Base-by-base conservation (phyloP, 352 stramenopile species). In the Globisporangium iwayamae region DNA sequence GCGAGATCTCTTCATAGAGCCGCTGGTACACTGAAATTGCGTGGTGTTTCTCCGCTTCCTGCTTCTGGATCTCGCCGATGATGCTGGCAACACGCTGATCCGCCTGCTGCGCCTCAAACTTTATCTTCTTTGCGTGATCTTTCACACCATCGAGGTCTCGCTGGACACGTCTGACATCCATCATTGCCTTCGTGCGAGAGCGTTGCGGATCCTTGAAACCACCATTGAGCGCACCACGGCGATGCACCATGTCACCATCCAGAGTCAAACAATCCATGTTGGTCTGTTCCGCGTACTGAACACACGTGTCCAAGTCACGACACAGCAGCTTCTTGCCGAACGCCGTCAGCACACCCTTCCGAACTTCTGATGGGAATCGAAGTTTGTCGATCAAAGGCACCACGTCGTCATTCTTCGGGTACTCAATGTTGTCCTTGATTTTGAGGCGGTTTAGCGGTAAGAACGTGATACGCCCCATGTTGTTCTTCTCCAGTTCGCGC, bases 201-300 rank as follows among this genome's bases (percentile, higher is more conserved):
- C 74, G 73, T 58, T 89, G 84, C 11, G 75, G 78, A 62, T 99
- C 97, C 34, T 98, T 95, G 68, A 96, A 99, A 8, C 98, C 98
- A 62, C 98, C 98, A 22, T 98, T 94, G 4, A 99, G 74, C n/a
- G 92, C 96, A 74, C 98, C 98, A 52, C 96, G 94, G 36, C 96
- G 90, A 60, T 97, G 97, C 56, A 98, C 97, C 75, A 99, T 89
- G 71, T 99, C 97, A 51, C 98, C 98, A 45, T 99, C 96, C 14
- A 99, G 76, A 10, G 98, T 99, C 50, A 99, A 86, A 55, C 96
- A 98, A 79, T 99, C 97, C 90, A 99, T 98, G 62, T 95, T 90
- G 3, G 78, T 85, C 57, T 85, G 74, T 71, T 93, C 74, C 7
- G 78, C 75, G 50, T 92, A 95, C 28, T 92, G 75, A 32, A 81